Conservation (phyloP, 176 grass and related monocot genomes). For the Phoenix dactylifera region DNA sequence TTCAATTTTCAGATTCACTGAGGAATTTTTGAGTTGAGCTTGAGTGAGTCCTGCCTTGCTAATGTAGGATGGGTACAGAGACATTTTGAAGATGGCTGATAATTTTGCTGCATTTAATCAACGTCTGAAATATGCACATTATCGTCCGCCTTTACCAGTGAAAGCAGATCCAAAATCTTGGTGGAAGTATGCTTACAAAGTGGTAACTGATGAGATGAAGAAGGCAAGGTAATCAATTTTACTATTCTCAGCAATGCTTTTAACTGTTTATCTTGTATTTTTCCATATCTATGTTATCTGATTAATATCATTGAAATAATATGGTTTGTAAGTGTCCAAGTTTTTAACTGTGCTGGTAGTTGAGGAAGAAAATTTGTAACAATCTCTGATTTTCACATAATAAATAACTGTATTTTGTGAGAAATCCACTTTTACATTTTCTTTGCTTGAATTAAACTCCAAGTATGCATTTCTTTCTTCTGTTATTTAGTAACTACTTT, state of each 20-base stretch:
- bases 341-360: no score
- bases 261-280: slow-evolving; percentile 1
- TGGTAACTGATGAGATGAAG: slow-evolving; percentile 73
- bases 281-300: not conserved
- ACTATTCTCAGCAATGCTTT: slow-evolving; percentile 14
- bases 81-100: slow-evolving; percentile 93
- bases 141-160: slow-evolving; percentile 59
- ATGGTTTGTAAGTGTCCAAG: no score
- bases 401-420: no score
- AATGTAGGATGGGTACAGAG: slow-evolving; percentile 77
- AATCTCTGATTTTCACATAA: no score
- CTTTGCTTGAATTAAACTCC: no score
- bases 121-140: slow-evolving; percentile 84
- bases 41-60: slow-evolving; percentile 12
- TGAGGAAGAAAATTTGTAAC: no score
- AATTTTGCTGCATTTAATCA: slow-evolving; percentile 98
- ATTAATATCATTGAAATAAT: no score
- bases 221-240: slow-evolving; percentile 58
- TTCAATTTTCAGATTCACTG: slow-evolving; percentile 5
- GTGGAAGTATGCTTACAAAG: slow-evolving; percentile 89
- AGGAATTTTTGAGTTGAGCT: slow-evolving; percentile 7
- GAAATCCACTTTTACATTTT: no score
- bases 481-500: no score
- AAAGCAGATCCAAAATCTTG: slow-evolving; percentile 71
- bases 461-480: no score